A percentile compares a stretch with the other conserved stretches of the same genome.
Conservation (phyloP, 1,284 basidiomycete species). For the Leccinum holopus region DNA sequence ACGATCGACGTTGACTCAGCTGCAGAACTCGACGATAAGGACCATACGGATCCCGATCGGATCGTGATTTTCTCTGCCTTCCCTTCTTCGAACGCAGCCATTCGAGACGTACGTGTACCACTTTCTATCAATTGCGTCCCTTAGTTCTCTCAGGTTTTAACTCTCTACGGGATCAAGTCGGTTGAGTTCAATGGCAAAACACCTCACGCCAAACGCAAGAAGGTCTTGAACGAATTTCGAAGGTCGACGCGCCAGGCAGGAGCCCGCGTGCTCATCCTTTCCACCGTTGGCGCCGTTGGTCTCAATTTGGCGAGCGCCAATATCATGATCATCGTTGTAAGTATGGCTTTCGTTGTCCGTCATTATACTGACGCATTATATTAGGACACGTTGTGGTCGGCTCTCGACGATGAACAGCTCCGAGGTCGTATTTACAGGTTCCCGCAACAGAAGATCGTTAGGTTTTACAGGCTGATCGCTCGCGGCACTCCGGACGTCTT, state of each 20-base stretch:
- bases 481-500: no score
- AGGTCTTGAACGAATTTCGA: background rate
- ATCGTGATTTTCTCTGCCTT: background rate
- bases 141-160: background rate
- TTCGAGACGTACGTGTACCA: background rate
- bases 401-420: slow-evolving; percentile 5
- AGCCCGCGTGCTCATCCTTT: background rate
- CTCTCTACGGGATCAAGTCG: background rate
- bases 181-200: background rate
- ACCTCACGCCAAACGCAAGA: background rate
- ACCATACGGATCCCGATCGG: background rate
- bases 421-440: background rate
- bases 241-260: background rate
- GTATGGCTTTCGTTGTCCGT: background rate
- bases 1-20: background rate
- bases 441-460: slow-evolving; percentile 5
- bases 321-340: background rate
- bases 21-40: background rate
- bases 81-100: background rate
- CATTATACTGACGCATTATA: background rate
- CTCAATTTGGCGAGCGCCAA: background rate
- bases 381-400: slow-evolving; percentile 6
- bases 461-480: slow-evolving; percentile 1
- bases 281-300: background rate
- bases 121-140: background rate